Evolutionary conservation across 2,329 filamentous ascomycete species (phyloP).

Genomic region (Pseudogymnoascus sp.): DNA sequence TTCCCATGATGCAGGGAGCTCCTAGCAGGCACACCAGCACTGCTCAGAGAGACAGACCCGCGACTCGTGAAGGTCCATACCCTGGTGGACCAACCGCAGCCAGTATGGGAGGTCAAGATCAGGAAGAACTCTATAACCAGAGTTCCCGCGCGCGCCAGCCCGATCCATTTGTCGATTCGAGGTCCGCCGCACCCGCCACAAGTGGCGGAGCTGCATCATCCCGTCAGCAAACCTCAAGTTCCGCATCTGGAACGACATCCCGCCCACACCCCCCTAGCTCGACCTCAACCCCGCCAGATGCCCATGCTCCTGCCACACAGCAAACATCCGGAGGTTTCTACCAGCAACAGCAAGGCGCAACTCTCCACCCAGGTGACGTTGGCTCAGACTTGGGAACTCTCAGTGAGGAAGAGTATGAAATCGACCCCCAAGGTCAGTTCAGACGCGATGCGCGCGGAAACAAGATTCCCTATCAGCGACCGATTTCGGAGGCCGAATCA

Average conservation of each 20-base stretch:
- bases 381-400: conserved; percentile 49
- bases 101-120: conserved; percentile 13
- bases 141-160: conserved; percentile 31
- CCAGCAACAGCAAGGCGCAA: conserved; percentile 33
- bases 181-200: conserved; percentile 14
- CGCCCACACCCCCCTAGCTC: conserved; percentile 12
- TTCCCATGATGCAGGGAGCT: conserved; percentile 75
- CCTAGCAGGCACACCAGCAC: conserved; percentile 44
- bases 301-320: conserved; percentile 36
- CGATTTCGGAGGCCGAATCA: conserved; percentile 41
- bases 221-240: conserved; percentile 24
- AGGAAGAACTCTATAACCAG: conserved; percentile 22
- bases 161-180: conserved; percentile 51
- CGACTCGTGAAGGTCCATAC: conserved; percentile 37
- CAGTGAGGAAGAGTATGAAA: conserved; percentile 63
- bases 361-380: conserved; percentile 24
- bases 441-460: conserved; percentile 52
- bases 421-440: conserved; percentile 52
- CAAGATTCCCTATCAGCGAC: conserved; percentile 41
- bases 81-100: conserved; percentile 24
- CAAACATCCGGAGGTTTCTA: conserved; percentile 34
- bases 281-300: conserved; percentile 29
- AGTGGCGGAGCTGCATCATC: conserved; percentile 20
- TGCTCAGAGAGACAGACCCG: conserved; percentile 31
- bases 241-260: conserved; percentile 13